Evolutionary conservation across 352 stramenopile genomes (phyloP).

Genomic region (Phytopythium delawarense): DNA sequence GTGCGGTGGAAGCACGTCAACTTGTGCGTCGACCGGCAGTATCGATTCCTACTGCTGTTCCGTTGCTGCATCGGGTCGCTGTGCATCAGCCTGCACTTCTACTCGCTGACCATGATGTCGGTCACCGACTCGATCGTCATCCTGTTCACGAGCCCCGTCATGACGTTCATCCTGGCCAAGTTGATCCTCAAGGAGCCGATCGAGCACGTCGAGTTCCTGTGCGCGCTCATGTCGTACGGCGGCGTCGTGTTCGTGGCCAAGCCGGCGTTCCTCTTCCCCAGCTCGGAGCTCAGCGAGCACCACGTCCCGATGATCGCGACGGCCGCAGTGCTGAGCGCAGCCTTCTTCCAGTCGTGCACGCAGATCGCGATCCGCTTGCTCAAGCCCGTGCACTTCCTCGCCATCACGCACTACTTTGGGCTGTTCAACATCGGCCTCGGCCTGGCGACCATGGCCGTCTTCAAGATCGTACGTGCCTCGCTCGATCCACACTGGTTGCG

Average conservation of each 20-base stretch:
- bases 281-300: conserved; percentile 1
- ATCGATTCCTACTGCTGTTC: conserved; percentile 25
- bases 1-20: conserved; percentile 19
- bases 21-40: conserved; percentile 16
- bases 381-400: conserved; percentile 26
- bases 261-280: conserved; percentile 45
- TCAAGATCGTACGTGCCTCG: conserved; percentile 25
- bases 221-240: conserved; percentile 44
- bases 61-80: conserved; percentile 34
- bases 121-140: conserved; percentile 46
- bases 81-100: conserved; percentile 35
- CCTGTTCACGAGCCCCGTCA: conserved; percentile 45
- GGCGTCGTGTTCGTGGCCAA: conserved; percentile 64
- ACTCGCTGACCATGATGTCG: conserved; percentile 43
- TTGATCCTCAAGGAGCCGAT: conserved; percentile 42
- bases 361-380: conserved; percentile 57
- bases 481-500: not conserved
- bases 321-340: conserved; percentile 32
- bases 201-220: conserved; percentile 39
- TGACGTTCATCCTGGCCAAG: conserved; percentile 42
- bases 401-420: conserved; percentile 36
- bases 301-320: conserved; percentile 23
- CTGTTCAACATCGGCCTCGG: conserved; percentile 29
- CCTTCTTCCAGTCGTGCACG: conserved; percentile 41
- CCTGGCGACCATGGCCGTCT: conserved; percentile 20